A percentile compares a stretch with the other conserved stretches of the same genome.
These are phyloP conservation scores for Trichoderma afroharzianum DNA, from an alignment of 2,329 filamentous ascomycete species.

Conservation along the genomic window DNA sequence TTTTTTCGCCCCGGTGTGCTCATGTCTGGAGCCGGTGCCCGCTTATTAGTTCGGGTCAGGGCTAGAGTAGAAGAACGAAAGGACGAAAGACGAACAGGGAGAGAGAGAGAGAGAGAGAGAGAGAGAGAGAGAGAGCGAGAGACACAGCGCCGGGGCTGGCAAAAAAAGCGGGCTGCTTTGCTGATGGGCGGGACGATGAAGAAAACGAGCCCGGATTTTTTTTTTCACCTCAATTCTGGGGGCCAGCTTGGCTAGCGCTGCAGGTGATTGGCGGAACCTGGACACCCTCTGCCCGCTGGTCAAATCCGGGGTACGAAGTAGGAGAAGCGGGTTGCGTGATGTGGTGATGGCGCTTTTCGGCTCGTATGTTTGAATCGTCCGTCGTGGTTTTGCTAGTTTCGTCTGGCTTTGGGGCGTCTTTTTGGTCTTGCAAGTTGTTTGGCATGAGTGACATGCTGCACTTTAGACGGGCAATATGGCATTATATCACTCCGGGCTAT, in stretches of 20 bases:
- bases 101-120: not conserved
- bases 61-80: not conserved
- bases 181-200: not conserved
- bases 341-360: not conserved
- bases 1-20: not conserved
- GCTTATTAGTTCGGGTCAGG: not conserved
- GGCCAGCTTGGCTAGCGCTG: not conserved
- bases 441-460: not conserved
- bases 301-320: constrained; percentile 6
- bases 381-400: not conserved
- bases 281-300: not conserved
- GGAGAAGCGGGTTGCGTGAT: not conserved
- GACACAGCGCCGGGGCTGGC: not conserved
- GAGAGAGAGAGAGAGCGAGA: not conserved
- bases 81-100: not conserved
- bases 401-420: not conserved
- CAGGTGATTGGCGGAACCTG: constrained; percentile 6
- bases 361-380: not conserved
- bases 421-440: not conserved
- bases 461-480: not conserved
- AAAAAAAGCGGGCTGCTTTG: not conserved
- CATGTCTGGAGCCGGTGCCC: not conserved
- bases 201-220: not conserved
- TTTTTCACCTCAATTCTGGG: not conserved
- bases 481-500: too few species aligned